Evolutionary conservation across 495 filamentous ascomycete species (phyloP), one percentile per base, ranked within the genome.

Genomic region (Lepidopterella palustris): DNA sequence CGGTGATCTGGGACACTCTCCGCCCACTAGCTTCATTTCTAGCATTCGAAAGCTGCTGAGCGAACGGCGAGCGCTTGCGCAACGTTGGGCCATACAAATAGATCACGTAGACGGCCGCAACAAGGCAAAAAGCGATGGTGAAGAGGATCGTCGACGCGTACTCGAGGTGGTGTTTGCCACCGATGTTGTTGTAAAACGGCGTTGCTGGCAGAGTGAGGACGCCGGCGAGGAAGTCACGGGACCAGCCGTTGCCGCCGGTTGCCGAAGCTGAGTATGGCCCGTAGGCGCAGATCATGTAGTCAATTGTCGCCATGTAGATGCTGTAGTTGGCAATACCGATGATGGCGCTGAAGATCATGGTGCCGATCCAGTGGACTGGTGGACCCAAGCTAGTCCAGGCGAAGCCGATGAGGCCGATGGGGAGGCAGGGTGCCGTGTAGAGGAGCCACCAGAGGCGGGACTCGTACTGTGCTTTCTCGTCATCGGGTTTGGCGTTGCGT

Each of bases 251-350:
- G 45, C 85, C 85, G 20, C 88, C 88, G 1, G 88, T 90, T 0
- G 88, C 88, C 0, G 87, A 90, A 3, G 88, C 86, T 25, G 86
- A 84, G 70, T 89, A 90, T 0, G 84, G 85, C 0, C 87, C 88
- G 68, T 92, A 90, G 1, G 85, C 81, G 42, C 81, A 83, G n/a
- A 90, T 82, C 87, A 90, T 90, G 73, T 92, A 92, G 63, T 92
- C 87, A 58, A 90, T 87, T 0, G 88, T 89, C 0, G 85, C 86
- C 86, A 89, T 88, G 72, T 88, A 88, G 61, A 88, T 88, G 24
- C 65, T 40, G 66, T 85, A 75, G 55, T 88, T 88, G 45, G 84
- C 84, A 56, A 87, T 85, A 39, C 85, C 85, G 49, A 88, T 79
- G 51, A 88, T 74, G 31, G 79, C 79, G 11, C 78, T 72, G 63